phyloP scores from a whole-genome alignment of 2,329 filamentous ascomycete genomes.

The Zasmidium citrigriseum region DNA sequence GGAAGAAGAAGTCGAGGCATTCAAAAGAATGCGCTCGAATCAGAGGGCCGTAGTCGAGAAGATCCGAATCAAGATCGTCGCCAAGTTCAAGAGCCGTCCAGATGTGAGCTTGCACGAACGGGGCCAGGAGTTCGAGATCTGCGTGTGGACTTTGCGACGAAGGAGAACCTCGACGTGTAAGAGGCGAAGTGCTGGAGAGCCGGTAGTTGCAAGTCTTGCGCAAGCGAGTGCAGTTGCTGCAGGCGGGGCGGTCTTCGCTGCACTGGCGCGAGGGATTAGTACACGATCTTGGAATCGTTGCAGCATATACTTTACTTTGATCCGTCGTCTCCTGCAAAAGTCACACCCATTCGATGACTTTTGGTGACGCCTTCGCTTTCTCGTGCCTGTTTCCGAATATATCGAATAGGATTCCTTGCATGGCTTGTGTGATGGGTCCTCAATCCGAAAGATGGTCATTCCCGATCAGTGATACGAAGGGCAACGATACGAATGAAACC shows the following conservation, averaged over 20 bases:
- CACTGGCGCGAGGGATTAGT: background rate
- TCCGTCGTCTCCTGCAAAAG: background rate
- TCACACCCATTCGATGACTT: background rate
- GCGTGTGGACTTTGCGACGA: background rate
- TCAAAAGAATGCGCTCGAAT: background rate
- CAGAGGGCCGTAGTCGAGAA: background rate
- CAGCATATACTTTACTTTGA: background rate
- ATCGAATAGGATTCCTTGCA: background rate
- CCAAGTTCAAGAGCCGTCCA: background rate
- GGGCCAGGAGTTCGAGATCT: background rate
- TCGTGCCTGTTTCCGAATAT: background rate
- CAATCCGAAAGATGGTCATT: background rate
- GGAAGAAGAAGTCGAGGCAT: background rate
- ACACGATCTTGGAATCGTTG: background rate
- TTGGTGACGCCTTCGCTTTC: background rate
- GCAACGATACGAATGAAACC: too few species aligned
- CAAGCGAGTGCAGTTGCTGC: background rate
- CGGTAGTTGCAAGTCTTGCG: background rate
- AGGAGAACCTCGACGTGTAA: background rate
- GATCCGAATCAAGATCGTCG: background rate
- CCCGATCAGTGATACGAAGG: background rate
- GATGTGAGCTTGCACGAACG: background rate
- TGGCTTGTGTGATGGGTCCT: background rate
- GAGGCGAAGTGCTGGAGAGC: background rate
- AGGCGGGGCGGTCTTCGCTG: background rate